Evolutionary conservation across 1,284 basidiomycete species (phyloP), one percentile per base, ranked within the genome.

Genomic region (Apiotrichum mycotoxinovorans): DNA sequence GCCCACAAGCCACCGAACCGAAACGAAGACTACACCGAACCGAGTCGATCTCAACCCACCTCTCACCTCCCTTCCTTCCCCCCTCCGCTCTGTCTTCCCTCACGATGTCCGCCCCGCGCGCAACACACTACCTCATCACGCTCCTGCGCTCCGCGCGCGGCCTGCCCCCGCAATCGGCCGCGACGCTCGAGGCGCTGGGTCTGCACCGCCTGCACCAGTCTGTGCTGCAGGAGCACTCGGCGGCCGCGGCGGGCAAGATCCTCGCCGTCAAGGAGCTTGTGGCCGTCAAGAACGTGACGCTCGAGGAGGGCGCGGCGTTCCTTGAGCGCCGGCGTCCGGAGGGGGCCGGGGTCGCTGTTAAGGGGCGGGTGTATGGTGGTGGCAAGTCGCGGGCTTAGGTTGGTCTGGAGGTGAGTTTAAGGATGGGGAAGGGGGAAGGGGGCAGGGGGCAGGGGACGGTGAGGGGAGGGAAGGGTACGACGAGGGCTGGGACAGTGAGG

Each of bases 201-300:
- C 68, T 81, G 37, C 69, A 70, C 60, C 70, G 75, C 63, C 70
- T 80, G 61, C 71, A 80, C 58, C 74, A 79, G 63, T 75, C 73
- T 22, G 78, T 81, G 15, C 73, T 80, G 54, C 78, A 78, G 30
- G 73, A 73, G 8, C 77, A 78, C 47, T 40, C 65, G 65, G 1
- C 64, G 67, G 14, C 70, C 2, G 67, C 70, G 26, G 80, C 80
- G 2, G 81, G 81, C 26, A 71, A 76, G 56, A 79, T 82, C 35
- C 66, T 82, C 20, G 69, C 65, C 23, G 78, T 82, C 48, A 82
- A 82, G 71, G 81, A 82, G 70, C 66, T 82, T 46, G 78, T 82
- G 11, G 69, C 75, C 34, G 81, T 82, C 27, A 71, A 74, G 57
- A 81, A 80, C 60, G 80, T 82, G 5, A 66, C 63, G 9, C 62